Evolutionary conservation across 768 basidiomycete species (phyloP).

Genomic region (Lentinula boryana): DNA sequence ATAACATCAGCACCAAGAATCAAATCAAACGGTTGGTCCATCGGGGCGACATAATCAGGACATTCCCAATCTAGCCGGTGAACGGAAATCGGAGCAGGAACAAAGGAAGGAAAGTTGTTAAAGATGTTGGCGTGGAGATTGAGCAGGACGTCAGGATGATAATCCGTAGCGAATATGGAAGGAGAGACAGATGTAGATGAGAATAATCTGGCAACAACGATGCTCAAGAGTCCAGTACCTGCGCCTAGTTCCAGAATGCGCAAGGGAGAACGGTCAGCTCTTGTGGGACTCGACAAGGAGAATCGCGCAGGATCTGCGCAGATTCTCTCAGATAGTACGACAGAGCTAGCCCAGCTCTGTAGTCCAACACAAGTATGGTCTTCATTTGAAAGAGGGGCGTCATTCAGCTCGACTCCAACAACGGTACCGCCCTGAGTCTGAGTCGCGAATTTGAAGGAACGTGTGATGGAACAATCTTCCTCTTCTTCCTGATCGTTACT

Average conservation of each 20-base stretch:
- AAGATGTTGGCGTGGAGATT: slow-evolving; percentile 60
- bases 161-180: slow-evolving; percentile 66
- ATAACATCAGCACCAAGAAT: slow-evolving; percentile 78
- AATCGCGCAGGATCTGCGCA: slow-evolving; percentile 40
- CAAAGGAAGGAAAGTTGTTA: slow-evolving; percentile 36
- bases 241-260: slow-evolving; percentile 78
- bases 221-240: slow-evolving; percentile 80
- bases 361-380: slow-evolving; percentile 80
- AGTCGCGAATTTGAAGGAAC: slow-evolving; percentile 45
- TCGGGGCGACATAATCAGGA: slow-evolving; percentile 27
- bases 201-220: slow-evolving; percentile 50
- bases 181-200: slow-evolving; percentile 1
- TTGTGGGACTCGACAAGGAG: slow-evolving; percentile 19
- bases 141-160: slow-evolving; percentile 65
- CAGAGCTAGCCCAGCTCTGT: slow-evolving; percentile 81
- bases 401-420: slow-evolving; percentile 57
- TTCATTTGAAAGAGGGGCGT: slow-evolving; percentile 53
- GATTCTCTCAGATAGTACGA: slow-evolving; percentile 62
- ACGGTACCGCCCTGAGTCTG: slow-evolving; percentile 9
- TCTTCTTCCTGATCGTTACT: slow-evolving; percentile 33
- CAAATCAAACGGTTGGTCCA: slow-evolving; percentile 49
- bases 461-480: slow-evolving; percentile 34
- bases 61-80: slow-evolving; percentile 60
- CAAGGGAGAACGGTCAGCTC: slow-evolving; percentile 14
- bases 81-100: slow-evolving; percentile 31